phyloP scores from a whole-genome alignment of 2,329 filamentous ascomycete species.

The Plectosphaerella plurivora region DNA sequence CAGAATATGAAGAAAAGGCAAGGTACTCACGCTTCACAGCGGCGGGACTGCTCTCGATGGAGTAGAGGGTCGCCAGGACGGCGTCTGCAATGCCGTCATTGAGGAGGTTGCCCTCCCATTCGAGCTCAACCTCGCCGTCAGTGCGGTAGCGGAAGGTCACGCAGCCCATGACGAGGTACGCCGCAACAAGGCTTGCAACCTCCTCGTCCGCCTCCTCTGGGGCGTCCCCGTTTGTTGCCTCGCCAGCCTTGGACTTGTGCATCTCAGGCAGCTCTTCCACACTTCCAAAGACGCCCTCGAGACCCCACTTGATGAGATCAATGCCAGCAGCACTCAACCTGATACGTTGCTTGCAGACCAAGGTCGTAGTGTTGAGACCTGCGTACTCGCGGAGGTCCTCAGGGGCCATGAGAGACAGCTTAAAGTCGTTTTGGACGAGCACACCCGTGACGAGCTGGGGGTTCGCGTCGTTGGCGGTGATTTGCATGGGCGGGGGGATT shows the following conservation, averaged over 20 bases:
- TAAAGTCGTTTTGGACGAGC: conserved; percentile 95
- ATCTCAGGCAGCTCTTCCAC: conserved; percentile 66
- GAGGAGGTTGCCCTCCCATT: conserved; percentile 97
- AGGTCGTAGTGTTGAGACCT: conserved; percentile 91
- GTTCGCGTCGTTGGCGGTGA: conserved; percentile 22
- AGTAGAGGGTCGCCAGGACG: conserved; percentile 86
- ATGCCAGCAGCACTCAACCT: conserved; percentile 83
- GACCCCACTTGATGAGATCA: conserved; percentile 87
- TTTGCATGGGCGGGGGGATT: conserved; percentile 60
- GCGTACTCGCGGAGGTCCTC: conserved; percentile 95
- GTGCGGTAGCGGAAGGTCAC: conserved; percentile 74
- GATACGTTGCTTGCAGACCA: conserved; percentile 87
- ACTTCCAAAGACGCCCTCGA: conserved; percentile 89
- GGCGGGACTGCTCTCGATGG: conserved; percentile 88
- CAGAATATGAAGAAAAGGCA: conserved; percentile 11
- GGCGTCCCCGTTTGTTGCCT: conserved; percentile 27
- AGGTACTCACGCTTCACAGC: conserved; percentile 84
- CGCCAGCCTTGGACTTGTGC: conserved; percentile 30
- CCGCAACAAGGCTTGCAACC: conserved; percentile 46
- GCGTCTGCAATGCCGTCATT: conserved; percentile 98
- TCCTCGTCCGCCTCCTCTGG: conserved; percentile 62
- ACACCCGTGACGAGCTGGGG: conserved; percentile 74
- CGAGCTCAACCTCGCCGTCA: conserved; percentile 79
- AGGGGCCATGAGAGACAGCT: conserved; percentile 92
- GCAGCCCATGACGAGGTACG: conserved; percentile 82